A percentile compares a stretch with the other conserved stretches of the same genome.
phyloP scores from a whole-genome alignment of 2,329 filamentous ascomycete genomes.

The Pseudocercospora musae region DNA sequence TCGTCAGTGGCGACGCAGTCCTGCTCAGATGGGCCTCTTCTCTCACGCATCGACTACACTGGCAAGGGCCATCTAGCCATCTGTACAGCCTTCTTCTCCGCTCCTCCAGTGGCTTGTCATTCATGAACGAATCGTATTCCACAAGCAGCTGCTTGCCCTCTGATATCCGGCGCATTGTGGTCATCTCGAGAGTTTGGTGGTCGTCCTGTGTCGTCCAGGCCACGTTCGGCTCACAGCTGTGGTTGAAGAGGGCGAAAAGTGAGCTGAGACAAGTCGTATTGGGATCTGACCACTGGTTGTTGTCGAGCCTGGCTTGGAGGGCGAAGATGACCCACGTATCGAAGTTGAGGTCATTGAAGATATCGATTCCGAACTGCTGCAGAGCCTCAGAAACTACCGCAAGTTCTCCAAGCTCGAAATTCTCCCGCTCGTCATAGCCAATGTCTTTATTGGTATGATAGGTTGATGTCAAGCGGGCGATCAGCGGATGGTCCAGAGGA shows the following conservation, averaged over 20 bases:
- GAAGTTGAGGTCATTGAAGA: constrained; percentile 59
- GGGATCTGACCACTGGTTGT: constrained; percentile 72
- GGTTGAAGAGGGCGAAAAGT: constrained; percentile 91
- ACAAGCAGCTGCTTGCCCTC: constrained; percentile 33
- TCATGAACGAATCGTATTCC: constrained; percentile 28
- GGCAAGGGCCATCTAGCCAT: constrained; percentile 31
- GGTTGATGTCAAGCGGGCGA: constrained; percentile 29
- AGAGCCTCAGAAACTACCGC: constrained; percentile 53
- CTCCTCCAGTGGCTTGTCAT: constrained; percentile 15
- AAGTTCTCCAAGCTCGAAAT: constrained; percentile 34
- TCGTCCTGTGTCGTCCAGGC: constrained; percentile 60
- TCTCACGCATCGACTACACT: constrained; percentile 28
- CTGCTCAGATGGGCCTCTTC: constrained; percentile 19
- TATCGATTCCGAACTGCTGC: constrained; percentile 76
- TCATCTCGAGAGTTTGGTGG: constrained; percentile 22
- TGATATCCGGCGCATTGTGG: constrained; percentile 10
- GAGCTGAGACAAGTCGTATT: constrained; percentile 60
- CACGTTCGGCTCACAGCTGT: constrained; percentile 90
- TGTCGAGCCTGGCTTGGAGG: constrained; percentile 79
- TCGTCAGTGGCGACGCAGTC: neutral
- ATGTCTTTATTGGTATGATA: constrained; percentile 19
- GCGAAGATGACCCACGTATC: constrained; percentile 85
- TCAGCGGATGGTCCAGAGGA: constrained; percentile 28
- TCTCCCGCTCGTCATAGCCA: constrained; percentile 58
- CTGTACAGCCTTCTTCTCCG: constrained; percentile 20